phyloP scores from a whole-genome alignment of 768 basidiomycete species.

The Podaxis sp. region DNA sequence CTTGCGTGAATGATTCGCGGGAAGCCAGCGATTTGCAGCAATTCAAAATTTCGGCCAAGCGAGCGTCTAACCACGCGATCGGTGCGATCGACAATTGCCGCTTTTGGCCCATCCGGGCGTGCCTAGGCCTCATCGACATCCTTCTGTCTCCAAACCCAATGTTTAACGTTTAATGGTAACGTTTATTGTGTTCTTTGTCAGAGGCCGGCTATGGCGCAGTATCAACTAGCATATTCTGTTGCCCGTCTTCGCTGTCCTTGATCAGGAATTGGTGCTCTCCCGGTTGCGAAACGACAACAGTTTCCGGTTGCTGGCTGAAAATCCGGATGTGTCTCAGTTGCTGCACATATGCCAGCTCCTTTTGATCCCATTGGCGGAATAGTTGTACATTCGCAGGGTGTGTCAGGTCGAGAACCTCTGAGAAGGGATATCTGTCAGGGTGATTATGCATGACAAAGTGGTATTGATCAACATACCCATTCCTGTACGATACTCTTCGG shows the following conservation, averaged over 20 bases:
- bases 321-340: constrained; percentile 78
- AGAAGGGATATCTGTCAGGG: constrained; percentile 11
- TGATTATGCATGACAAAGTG: neutral
- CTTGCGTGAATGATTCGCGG: neutral
- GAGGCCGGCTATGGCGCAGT: neutral
- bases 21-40: neutral
- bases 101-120: neutral
- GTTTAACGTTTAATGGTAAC: neutral
- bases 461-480: constrained; percentile 55
- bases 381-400: constrained; percentile 66
- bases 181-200: neutral
- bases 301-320: constrained; percentile 51
- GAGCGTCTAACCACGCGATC: neutral
- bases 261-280: constrained; percentile 53
- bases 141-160: neutral
- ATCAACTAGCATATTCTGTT: constrained; percentile 21
- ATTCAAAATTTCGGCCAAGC: neutral
- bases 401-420: constrained; percentile 81
- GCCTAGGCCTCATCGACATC: too few species aligned
- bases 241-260: constrained; percentile 18
- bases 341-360: constrained; percentile 67
- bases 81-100: constrained; percentile 1
- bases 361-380: constrained; percentile 79
- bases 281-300: constrained; percentile 52
- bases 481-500: constrained; percentile 76